Evolutionary conservation across 805 yeast genomes (phyloP), one percentile per base, ranked within the genome.

Genomic region (Candida andamanensis): DNA sequence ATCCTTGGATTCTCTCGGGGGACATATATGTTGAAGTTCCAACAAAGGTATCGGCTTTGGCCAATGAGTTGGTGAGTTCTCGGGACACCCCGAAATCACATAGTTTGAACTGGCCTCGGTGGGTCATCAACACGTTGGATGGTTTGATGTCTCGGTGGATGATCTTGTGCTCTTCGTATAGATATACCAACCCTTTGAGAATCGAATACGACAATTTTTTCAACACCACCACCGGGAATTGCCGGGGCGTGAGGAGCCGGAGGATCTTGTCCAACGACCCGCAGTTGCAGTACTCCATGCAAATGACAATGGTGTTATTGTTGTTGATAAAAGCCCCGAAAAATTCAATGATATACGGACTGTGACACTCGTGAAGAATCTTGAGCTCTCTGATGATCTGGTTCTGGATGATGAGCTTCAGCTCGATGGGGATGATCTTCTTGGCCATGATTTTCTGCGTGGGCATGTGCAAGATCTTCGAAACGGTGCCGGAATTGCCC

Each of bases 21-120:
- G 95, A 84, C 72, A 92, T 92, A 54, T 92, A 92, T 0, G 95
- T 86, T 1, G 96, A 86, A 0, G 99, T 92, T 1, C 99, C 99
- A 7, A 92, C 97, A 66, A 92, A 92, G 0, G 98, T 92, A 49
- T 92, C 96, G 0, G 97, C 98, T 63, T 63, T 58, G 18, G 70
- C 69, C 37, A 92, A 74, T 1, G 98, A 92, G 57, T 90, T 87
- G 35, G 85, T 84, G 31, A 92, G 69, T 52, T 87, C 95, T 39
- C 96, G 78, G 18, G 89, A 78, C 5, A 92, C 99, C 15, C 99
- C 99, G 63, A 92, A 92, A 58, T 92, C 99, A 60, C 97, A 89
- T 15, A 92, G 69, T 56, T 89, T 92, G 45, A 92, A 78, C 42
- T 80, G 82, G 16, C 98, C 98, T 42, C 69, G 74, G 24, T 87